Conservation (phyloP, 306 rosid species). For the Citrullus mucosospermus region DNA sequence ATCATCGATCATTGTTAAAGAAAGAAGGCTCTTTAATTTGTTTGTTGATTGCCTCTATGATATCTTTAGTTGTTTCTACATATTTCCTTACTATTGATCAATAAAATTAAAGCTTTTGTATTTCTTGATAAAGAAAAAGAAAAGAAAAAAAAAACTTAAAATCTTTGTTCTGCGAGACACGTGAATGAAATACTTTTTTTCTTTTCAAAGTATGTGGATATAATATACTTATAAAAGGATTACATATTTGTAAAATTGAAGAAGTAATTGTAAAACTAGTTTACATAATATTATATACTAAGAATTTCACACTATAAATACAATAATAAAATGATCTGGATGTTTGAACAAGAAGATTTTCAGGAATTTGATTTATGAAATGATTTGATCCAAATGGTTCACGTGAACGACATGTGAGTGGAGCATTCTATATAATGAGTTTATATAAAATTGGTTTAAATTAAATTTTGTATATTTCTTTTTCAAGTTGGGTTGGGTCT, state of each 20-base stretch:
- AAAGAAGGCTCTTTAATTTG: background rate
- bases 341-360: background rate
- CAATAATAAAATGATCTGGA: too few relatives aligned
- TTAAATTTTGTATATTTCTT: too few relatives aligned
- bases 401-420: too few relatives aligned
- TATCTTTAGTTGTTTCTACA: background rate
- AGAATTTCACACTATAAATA: too few relatives aligned
- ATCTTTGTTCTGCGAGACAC: background rate
- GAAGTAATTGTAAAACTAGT: background rate
- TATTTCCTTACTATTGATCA: background rate
- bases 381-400: too few relatives aligned
- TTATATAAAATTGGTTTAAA: too few relatives aligned
- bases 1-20: background rate
- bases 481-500: too few relatives aligned
- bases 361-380: too few relatives aligned
- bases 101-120: background rate
- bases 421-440: too few relatives aligned
- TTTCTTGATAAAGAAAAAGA: too few relatives aligned
- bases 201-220: background rate
- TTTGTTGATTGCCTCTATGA: background rate
- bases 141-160: background rate
- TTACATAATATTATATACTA: too few relatives aligned
- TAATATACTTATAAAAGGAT: background rate
- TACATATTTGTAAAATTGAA: background rate
- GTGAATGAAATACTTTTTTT: background rate